A percentile compares a stretch with the other conserved stretches of the same genome.
phyloP scores from a whole-genome alignment of 2,329 filamentous ascomycete genomes.

The Pseudogymnoascus pannorum region DNA sequence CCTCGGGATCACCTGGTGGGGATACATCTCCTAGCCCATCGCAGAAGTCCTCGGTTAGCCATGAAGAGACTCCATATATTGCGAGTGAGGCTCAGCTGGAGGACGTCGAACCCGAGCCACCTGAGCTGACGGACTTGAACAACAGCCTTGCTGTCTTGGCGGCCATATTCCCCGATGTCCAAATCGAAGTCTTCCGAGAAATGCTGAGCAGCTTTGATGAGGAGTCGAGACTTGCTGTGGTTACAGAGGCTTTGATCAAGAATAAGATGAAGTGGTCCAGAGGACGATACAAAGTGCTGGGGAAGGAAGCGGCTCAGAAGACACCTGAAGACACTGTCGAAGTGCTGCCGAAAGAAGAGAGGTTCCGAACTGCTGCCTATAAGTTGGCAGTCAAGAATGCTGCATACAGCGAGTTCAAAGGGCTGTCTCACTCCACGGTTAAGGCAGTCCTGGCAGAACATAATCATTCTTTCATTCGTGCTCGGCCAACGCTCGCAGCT shows the following conservation, averaged over 20 bases:
- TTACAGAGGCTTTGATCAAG: constrained; percentile 70
- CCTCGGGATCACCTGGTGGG: constrained; percentile 23
- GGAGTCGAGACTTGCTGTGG: constrained; percentile 68
- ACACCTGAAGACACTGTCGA: constrained; percentile 25
- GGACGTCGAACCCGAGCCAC: constrained; percentile 41
- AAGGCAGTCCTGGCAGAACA: constrained; percentile 72
- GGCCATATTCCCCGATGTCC: constrained; percentile 71
- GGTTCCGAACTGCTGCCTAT: constrained; percentile 61
- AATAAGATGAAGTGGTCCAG: constrained; percentile 63
- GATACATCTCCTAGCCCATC: constrained; percentile 28
- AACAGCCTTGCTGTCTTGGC: constrained; percentile 59
- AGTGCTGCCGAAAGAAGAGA: constrained; percentile 51
- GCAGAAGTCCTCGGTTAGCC: constrained; percentile 13
- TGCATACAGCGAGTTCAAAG: constrained; percentile 68
- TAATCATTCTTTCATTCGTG: constrained; percentile 71
- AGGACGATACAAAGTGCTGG: constrained; percentile 51
- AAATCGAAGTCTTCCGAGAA: constrained; percentile 74
- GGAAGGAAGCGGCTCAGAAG: constrained; percentile 24
- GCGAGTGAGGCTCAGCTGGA: constrained; percentile 48
- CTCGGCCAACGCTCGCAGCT: constrained; percentile 60
- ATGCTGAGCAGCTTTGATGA: constrained; percentile 69
- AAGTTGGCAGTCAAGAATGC: constrained; percentile 60
- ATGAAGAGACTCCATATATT: constrained; percentile 37
- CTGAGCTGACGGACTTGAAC: constrained; percentile 64
- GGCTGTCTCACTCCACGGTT: constrained; percentile 64